Percentiles rank a stretch among this genome's conserved stretches.
These are phyloP conservation scores for Volvox carteri DNA, from an alignment of 163 green algal species.

Conservation along the genomic window DNA sequence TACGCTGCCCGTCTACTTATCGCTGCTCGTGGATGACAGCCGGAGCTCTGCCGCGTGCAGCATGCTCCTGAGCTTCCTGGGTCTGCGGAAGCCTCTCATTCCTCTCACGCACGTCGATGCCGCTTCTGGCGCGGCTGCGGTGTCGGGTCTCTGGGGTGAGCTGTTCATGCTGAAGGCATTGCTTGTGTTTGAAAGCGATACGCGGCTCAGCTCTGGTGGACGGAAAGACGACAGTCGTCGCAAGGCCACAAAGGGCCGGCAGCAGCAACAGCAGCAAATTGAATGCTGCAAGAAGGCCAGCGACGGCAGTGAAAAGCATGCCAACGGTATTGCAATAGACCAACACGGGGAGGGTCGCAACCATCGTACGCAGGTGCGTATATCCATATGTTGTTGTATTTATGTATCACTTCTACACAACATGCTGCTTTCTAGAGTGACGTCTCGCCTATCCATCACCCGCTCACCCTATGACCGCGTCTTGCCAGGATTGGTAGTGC, in stretches of 20 bases:
- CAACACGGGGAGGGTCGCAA: no score
- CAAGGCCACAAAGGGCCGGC: not conserved
- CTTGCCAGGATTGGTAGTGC: no score
- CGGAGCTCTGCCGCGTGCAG: not conserved
- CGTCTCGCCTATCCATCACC: no score
- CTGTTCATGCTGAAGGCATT: slow-evolving; percentile 67
- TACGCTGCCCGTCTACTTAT: slow-evolving; percentile 53
- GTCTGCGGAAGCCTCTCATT: slow-evolving; percentile 52
- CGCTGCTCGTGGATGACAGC: not conserved
- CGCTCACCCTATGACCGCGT: no score
- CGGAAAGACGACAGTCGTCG: not conserved
- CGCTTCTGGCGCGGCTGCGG: slow-evolving; percentile 58
- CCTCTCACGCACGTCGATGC: slow-evolving; percentile 65
- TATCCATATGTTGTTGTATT: no score
- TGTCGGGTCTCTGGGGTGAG: slow-evolving; percentile 58
- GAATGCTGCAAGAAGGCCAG: no score
- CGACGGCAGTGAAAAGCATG: no score
- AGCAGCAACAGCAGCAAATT: no score
- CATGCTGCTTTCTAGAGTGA: no score
- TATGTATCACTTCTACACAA: no score
- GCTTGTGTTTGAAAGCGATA: slow-evolving; percentile 50
- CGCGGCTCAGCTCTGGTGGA: not conserved
- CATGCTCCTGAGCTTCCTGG: slow-evolving; percentile 34
- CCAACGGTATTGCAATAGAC: no score
- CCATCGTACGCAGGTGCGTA: no score